phyloP scores from a whole-genome alignment of 2,329 filamentous ascomycete genomes.

The Aspergillus melleus region DNA sequence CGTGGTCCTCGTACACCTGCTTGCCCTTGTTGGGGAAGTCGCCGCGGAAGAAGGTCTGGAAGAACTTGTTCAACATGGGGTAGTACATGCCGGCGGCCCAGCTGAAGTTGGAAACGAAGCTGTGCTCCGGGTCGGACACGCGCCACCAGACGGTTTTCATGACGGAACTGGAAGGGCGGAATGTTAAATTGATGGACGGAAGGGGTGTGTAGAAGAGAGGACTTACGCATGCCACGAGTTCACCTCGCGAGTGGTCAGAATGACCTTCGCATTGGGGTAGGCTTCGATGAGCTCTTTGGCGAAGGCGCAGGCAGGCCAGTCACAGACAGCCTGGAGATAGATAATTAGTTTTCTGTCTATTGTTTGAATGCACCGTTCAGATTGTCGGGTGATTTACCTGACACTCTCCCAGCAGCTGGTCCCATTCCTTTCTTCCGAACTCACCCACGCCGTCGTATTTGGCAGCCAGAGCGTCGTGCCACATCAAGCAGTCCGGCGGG shows the following conservation, averaged over 20 bases:
- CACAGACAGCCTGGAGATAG: conserved; percentile 58
- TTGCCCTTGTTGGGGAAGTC: conserved; percentile 67
- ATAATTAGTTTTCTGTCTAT: conserved; percentile 1
- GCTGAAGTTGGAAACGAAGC: conserved; percentile 56
- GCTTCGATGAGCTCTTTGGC: conserved; percentile 69
- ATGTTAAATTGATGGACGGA: conserved; percentile 1
- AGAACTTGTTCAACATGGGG: conserved; percentile 70
- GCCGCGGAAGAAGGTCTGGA: conserved; percentile 66
- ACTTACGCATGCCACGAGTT: conserved; percentile 60
- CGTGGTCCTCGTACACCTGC: conserved; percentile 60
- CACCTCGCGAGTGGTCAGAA: conserved; percentile 66
- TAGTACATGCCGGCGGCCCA: conserved; percentile 69
- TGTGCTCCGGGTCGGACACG: conserved; percentile 62
- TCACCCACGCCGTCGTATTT: conserved; percentile 62
- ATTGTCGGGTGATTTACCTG: conserved; percentile 33
- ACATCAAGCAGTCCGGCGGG: conserved; percentile 66
- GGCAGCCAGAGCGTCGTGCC: conserved; percentile 67
- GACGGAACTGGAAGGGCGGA: conserved; percentile 46
- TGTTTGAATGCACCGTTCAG: background rate
- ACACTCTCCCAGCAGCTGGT: conserved; percentile 66
- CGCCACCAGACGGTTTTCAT: conserved; percentile 70
- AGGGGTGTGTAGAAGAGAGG: background rate
- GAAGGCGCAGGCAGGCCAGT: conserved; percentile 68
- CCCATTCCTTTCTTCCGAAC: conserved; percentile 68
- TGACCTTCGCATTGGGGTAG: conserved; percentile 71